Evolutionary conservation across 164 flowering plant genomes (phyloP), one percentile per base, ranked within the genome.

Genomic region (Tinospora cordifolia): DNA sequence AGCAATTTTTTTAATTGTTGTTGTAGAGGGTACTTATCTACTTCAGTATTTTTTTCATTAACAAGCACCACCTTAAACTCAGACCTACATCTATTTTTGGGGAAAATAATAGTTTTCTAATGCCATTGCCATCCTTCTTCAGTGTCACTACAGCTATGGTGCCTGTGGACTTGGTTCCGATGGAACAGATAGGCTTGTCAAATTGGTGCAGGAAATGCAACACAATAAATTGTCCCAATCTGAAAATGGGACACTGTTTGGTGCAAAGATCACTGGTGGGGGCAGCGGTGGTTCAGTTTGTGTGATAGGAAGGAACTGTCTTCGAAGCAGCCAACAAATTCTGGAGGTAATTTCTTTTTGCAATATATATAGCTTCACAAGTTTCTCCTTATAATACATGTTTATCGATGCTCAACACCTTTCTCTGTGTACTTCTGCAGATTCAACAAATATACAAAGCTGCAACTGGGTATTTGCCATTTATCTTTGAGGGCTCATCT

Each of bases 271-370:
- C 30, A 94, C 99, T 0, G 99, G 99, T 38, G 99, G 99, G 0
- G 99, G 99, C 40, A 90, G 97, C 13, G 99, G 99, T 59, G 99
- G 99, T 62, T 85, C 97, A 1, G 90, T 94, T 68, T 88, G 99
- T 72, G 95, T 86, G 0, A 66, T 94, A 26, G 97, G 99, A 59
- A 79, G 89, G 72, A 92, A 90, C 69, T 87, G 85, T 66, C 60
- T 88, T 3, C 69, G 79, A 24, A 90, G 91, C 85, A 94, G 88
- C 76, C 83, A 89, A 73, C 90, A 92, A 75, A 88, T 94, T 76
- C 65, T 90, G 22, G 90, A 92, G 92, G 97, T 90, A 88, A 67
- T 0, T 58, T 65, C 63, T 30, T n/a, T n/a, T n/a, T n/a, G n/a
- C n/a, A n/a, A n/a, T n/a, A n/a, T n/a, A n/a, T 30, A 30, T 26